Evolutionary conservation across 148 eudicot species (phyloP).

Genomic region (Amaranthus palmeri): DNA sequence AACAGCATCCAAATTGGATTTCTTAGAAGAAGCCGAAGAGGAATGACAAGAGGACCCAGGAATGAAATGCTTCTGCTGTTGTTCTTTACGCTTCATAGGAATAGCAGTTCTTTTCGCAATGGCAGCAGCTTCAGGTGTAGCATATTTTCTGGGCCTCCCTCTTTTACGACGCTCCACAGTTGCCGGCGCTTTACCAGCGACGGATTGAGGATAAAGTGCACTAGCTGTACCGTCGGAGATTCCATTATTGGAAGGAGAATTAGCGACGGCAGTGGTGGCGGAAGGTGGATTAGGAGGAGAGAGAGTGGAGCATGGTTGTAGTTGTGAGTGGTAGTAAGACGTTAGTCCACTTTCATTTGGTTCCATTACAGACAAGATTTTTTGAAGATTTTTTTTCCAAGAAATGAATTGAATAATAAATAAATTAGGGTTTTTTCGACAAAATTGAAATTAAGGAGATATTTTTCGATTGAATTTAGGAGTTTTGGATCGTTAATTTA

Average conservation of each 20-base stretch:
- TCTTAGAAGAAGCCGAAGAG: slow-evolving; percentile 41
- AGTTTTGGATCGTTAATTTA: slow-evolving; percentile 11
- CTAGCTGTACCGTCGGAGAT: slow-evolving; percentile 7
- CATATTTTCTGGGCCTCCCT: slow-evolving; percentile 74
- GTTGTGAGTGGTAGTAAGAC: slow-evolving; percentile 50
- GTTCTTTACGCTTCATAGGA: slow-evolving; percentile 37
- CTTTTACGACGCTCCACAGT: slow-evolving; percentile 48
- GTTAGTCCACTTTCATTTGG: slow-evolving; percentile 44
- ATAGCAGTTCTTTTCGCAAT: slow-evolving; percentile 50
- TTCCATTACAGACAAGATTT: slow-evolving; percentile 35
- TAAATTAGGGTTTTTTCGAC: not conserved
- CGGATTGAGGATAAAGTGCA: slow-evolving; percentile 19
- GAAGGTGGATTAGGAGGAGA: not conserved
- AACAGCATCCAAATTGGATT: slow-evolving; percentile 33
- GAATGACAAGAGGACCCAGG: slow-evolving; percentile 19
- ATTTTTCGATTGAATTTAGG: not conserved
- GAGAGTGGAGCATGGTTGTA: not conserved
- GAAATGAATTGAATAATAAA: slow-evolving; percentile 11
- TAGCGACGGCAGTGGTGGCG: not conserved
- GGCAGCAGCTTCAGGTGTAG: slow-evolving; percentile 71
- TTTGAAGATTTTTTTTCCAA: slow-evolving; percentile 22
- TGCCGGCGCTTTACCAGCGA: slow-evolving; percentile 34
- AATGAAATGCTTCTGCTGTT: slow-evolving; percentile 13
- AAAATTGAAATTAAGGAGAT: not conserved
- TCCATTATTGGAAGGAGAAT: not conserved